A percentile compares a stretch with the other conserved stretches of the same genome.
Conservation (phyloP, 805 yeast genomes). For the Tetrapisispora fleetii region DNA sequence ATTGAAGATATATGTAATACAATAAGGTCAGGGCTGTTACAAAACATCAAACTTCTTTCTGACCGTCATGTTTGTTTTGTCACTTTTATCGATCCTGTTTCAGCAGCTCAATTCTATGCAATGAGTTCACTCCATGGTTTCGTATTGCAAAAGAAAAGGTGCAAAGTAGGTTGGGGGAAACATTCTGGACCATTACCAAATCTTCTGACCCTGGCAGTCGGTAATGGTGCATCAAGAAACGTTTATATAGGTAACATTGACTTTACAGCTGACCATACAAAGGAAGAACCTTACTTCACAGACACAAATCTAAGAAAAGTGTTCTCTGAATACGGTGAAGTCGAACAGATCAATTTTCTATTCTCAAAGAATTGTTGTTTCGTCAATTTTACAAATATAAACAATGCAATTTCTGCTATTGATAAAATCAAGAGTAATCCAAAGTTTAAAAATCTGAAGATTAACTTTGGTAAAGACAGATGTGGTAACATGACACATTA, state of each 20-base stretch:
- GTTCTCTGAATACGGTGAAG: constrained; percentile 80
- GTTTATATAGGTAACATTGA: constrained; percentile 76
- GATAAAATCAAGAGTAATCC: constrained; percentile 76
- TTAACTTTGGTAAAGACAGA: constrained; percentile 88
- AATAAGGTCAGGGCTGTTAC: constrained; percentile 89
- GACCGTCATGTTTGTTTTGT: constrained; percentile 91
- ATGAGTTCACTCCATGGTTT: constrained; percentile 86
- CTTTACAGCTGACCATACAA: constrained; percentile 18
- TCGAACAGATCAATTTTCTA: constrained; percentile 86
- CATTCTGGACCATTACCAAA: constrained; percentile 88
- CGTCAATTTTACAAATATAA: constrained; percentile 82
- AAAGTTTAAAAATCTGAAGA: constrained; percentile 61
- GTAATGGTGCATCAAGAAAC: constrained; percentile 89
- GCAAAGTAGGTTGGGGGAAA: constrained; percentile 96
- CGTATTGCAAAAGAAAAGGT: constrained; percentile 72
- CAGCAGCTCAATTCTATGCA: constrained; percentile 96
- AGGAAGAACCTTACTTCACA: constrained; percentile 31
- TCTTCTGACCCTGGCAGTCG: constrained; percentile 79
- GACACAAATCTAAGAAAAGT: constrained; percentile 57
- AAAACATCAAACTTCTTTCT: constrained; percentile 65
- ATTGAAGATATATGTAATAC: constrained; percentile 93
- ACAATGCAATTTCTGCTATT: constrained; percentile 84
- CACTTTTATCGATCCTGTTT: constrained; percentile 91
- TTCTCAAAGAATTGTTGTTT: constrained; percentile 83
- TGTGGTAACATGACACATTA: constrained; percentile 92